phyloP scores from a whole-genome alignment of 805 yeast species.

The Yamadazyma philogaea region DNA sequence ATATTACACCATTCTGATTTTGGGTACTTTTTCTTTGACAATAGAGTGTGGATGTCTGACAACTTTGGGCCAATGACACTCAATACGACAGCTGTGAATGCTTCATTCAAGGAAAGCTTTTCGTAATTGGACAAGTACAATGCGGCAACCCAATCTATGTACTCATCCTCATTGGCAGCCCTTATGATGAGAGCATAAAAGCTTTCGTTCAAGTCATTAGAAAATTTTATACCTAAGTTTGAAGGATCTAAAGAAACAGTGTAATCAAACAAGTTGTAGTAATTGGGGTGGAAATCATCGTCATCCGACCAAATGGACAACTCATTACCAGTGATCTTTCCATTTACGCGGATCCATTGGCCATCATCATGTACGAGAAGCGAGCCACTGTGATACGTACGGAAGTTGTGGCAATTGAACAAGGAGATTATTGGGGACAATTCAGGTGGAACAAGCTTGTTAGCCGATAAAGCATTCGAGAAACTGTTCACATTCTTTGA shows the following conservation, averaged over 20 bases:
- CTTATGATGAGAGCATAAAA: slow-evolving; percentile 23
- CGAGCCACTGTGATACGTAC: slow-evolving; percentile 59
- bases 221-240: slow-evolving; percentile 11
- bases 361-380: slow-evolving; percentile 21
- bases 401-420: slow-evolving; percentile 63
- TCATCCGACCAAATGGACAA: slow-evolving; percentile 46
- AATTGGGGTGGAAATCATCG: slow-evolving; percentile 46
- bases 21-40: slow-evolving; percentile 45
- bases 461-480: slow-evolving; percentile 3
- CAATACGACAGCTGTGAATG: slow-evolving; percentile 62
- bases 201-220: slow-evolving; percentile 15
- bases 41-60: slow-evolving; percentile 56
- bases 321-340: slow-evolving; percentile 52
- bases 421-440: slow-evolving; percentile 69
- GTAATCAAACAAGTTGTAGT: slow-evolving; percentile 50
- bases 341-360: slow-evolving; percentile 34
- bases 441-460: slow-evolving; percentile 50
- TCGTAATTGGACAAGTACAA: slow-evolving; percentile 56
- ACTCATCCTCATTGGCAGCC: slow-evolving; percentile 21
- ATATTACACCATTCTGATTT: slow-evolving; percentile 62
- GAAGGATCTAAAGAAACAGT: slow-evolving; percentile 13
- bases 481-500: slow-evolving; percentile 11
- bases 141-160: slow-evolving; percentile 44
- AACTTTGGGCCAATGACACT: slow-evolving; percentile 55
- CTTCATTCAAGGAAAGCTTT: slow-evolving; percentile 53